Evolutionary conservation across 768 basidiomycete genomes (phyloP).

Genomic region (Russula earlei): DNA sequence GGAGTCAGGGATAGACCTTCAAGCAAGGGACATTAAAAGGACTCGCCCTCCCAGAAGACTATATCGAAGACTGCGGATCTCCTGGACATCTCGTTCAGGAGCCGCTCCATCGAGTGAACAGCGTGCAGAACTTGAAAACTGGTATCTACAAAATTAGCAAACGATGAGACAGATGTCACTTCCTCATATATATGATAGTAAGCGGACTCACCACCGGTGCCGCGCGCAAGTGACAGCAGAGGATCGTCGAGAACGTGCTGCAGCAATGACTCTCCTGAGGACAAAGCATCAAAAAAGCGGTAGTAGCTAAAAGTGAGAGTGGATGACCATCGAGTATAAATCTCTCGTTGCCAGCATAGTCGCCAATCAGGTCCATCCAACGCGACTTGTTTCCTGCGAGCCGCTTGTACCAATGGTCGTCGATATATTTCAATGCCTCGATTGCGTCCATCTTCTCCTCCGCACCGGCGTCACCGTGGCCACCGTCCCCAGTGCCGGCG

Average conservation of each 20-base stretch:
- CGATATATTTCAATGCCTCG: slow-evolving; percentile 27
- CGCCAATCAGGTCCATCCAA: slow-evolving; percentile 66
- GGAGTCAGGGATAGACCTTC: not conserved
- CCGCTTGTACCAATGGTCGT: slow-evolving; percentile 33
- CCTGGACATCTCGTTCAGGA: slow-evolving; percentile 38
- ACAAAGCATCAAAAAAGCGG: not conserved
- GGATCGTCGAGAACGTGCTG: slow-evolving; percentile 51
- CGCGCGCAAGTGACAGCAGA: slow-evolving; percentile 46
- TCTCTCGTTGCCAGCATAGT: slow-evolving; percentile 57
- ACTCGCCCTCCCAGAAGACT: slow-evolving; percentile 51
- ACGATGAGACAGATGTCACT: not conserved
- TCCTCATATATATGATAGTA: not conserved
- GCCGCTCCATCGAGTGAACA: slow-evolving; percentile 41
- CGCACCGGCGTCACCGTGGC: not conserved
- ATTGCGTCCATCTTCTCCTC: not conserved
- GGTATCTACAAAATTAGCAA: slow-evolving; percentile 29
- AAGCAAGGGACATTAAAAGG: not conserved
- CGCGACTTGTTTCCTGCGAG: slow-evolving; percentile 30
- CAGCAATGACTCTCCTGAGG: slow-evolving; percentile 51
- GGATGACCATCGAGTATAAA: slow-evolving; percentile 54
- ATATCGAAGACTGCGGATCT: slow-evolving; percentile 51
- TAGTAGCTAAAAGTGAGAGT: not conserved
- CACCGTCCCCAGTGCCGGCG: not conserved
- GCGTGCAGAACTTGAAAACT: slow-evolving; percentile 62
- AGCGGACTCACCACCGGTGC: slow-evolving; percentile 31